Percentiles rank a stretch among this genome's conserved stretches.
Conservation (phyloP, 192 early-diverging fungal species). For the Backusella psychrophila region DNA sequence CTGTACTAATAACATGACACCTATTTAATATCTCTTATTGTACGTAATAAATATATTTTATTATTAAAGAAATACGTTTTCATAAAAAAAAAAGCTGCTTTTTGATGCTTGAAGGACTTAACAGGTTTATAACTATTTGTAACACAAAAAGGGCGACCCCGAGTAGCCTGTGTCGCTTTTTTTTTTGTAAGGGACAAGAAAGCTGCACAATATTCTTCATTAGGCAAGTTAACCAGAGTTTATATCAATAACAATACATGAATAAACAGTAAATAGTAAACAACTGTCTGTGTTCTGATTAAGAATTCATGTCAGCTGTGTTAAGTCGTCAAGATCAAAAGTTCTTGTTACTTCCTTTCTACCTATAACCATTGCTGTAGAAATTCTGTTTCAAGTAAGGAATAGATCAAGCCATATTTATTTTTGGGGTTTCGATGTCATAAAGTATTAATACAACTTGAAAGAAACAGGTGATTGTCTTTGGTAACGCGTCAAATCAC, state of each 20-base stretch:
- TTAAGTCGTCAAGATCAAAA: conserved; percentile 3
- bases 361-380: background rate
- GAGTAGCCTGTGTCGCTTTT: background rate
- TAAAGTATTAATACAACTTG: background rate
- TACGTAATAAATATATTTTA: background rate
- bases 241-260: background rate
- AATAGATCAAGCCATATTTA: background rate
- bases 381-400: background rate
- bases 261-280: background rate
- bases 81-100: background rate
- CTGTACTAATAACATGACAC: background rate
- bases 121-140: background rate
- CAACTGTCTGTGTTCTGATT: background rate
- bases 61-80: background rate
- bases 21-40: background rate
- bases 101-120: background rate
- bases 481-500: background rate
- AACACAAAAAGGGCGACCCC: background rate
- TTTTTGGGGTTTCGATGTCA: background rate
- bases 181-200: background rate
- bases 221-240: background rate
- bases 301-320: background rate
- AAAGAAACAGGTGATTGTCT: background rate
- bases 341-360: background rate
- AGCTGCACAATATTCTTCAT: background rate